phyloP scores from a whole-genome alignment of 768 basidiomycete species.

The Hygrocybe punicea region DNA sequence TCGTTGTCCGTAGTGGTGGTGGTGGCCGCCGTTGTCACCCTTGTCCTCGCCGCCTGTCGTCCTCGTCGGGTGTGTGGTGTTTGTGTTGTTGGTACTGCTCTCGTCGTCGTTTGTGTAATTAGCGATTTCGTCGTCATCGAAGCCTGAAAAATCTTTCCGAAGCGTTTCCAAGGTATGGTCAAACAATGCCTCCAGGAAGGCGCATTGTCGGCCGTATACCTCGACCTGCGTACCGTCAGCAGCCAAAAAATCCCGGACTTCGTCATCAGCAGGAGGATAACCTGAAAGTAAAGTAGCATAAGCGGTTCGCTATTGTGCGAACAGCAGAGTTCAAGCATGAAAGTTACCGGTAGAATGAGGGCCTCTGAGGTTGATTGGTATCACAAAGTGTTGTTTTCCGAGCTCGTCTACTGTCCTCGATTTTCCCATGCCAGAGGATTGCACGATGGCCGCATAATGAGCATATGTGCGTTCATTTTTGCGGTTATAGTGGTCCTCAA shows the following conservation, averaged over 20 bases:
- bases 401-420: conserved; percentile 8
- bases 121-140: background rate
- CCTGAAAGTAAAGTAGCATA: background rate
- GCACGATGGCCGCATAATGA: conserved; percentile 1
- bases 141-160: background rate
- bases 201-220: background rate
- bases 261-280: conserved; percentile 1
- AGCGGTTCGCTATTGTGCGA: background rate
- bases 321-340: background rate
- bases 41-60: no score
- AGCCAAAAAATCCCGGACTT: conserved; percentile 1
- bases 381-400: background rate
- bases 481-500: background rate
- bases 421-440: conserved; percentile 10
- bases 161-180: background rate
- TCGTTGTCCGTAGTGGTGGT: no score
- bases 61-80: no score
- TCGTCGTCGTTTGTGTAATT: no score
- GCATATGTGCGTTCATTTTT: background rate
- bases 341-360: background rate
- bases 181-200: background rate
- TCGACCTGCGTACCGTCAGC: background rate
- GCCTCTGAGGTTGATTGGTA: conserved; percentile 4
- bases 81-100: no score
- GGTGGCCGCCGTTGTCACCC: no score